These are phyloP conservation scores for Diplodia scrobiculata DNA, from an alignment of 2,329 filamentous ascomycete species.

Conservation along the genomic window DNA sequence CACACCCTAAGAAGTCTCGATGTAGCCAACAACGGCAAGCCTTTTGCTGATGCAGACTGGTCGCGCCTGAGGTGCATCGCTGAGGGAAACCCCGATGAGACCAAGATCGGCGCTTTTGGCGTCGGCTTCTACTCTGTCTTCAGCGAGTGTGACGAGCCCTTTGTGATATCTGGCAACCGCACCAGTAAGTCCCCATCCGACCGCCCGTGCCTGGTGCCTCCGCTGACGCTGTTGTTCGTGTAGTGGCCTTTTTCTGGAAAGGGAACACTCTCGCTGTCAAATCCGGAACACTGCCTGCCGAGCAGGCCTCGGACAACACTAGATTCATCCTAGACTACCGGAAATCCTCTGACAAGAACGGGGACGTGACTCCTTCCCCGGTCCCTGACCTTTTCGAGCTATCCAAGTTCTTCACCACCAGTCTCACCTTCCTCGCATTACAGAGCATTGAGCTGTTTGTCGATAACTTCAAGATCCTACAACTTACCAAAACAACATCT, in stretches of 20 bases:
- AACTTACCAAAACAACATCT: constrained; percentile 80
- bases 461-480: constrained; percentile 80
- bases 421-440: constrained; percentile 90
- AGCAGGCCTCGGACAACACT: constrained; percentile 69
- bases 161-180: constrained; percentile 87
- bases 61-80: constrained; percentile 90
- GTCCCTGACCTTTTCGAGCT: constrained; percentile 83
- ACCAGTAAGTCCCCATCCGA: constrained; percentile 55
- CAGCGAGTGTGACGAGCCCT: constrained; percentile 95
- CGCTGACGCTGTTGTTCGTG: background rate
- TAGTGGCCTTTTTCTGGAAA: constrained; percentile 97
- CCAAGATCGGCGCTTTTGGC: constrained; percentile 97
- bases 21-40: constrained; percentile 87
- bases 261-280: constrained; percentile 96
- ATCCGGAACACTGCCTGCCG: constrained; percentile 71
- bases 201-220: background rate
- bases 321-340: constrained; percentile 95
- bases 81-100: constrained; percentile 98
- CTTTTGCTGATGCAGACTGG: constrained; percentile 92
- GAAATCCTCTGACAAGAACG: constrained; percentile 62
- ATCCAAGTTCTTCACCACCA: constrained; percentile 89
- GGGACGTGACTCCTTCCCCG: constrained; percentile 58
- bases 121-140: constrained; percentile 99
- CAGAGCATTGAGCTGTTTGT: constrained; percentile 86
- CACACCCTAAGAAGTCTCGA: constrained; percentile 86